Percentiles rank a stretch among this genome's conserved stretches.
phyloP scores from a whole-genome alignment of 768 basidiomycete species.

The Tylopilus felleus region DNA sequence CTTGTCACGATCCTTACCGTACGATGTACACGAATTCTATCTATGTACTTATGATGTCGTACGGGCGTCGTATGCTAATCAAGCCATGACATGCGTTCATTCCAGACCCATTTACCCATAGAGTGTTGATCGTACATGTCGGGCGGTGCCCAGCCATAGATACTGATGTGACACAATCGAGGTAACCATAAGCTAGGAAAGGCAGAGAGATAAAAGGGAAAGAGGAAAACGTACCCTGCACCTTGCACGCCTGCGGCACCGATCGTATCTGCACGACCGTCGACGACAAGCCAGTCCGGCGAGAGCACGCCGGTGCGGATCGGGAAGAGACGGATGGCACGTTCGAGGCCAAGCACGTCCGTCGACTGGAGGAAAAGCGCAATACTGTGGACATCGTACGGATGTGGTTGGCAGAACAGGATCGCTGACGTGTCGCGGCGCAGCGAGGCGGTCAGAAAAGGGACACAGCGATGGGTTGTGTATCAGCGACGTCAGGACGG shows the following conservation, averaged over 20 bases:
- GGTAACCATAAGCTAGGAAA: not conserved
- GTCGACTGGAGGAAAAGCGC: slow-evolving; percentile 60
- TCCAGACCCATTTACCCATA: slow-evolving; percentile 41
- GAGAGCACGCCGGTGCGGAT: slow-evolving; percentile 74
- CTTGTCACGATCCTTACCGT: slow-evolving; percentile 29
- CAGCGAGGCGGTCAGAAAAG: too few relatives aligned
- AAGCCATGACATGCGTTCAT: slow-evolving; percentile 48
- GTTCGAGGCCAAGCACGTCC: slow-evolving; percentile 58
- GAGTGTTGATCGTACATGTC: slow-evolving; percentile 22
- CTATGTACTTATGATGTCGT: slow-evolving; percentile 20
- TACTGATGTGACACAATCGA: slow-evolving; percentile 9
- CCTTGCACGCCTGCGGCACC: slow-evolving; percentile 74
- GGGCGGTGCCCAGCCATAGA: slow-evolving; percentile 20
- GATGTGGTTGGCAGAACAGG: slow-evolving; percentile 53
- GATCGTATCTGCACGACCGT: slow-evolving; percentile 45
- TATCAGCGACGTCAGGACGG: not conserved
- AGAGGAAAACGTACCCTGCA: slow-evolving; percentile 58
- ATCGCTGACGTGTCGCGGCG: slow-evolving; percentile 32
- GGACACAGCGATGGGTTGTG: too few relatives aligned
- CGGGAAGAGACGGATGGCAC: slow-evolving; percentile 71
- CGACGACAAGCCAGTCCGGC: slow-evolving; percentile 76
- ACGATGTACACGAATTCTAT: slow-evolving; percentile 28
- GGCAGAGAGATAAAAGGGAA: not conserved
- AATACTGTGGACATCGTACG: slow-evolving; percentile 28
- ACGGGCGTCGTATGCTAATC: slow-evolving; percentile 34